Conservation (phyloP, 306 rosid species). For the Carpinus fangiana region DNA sequence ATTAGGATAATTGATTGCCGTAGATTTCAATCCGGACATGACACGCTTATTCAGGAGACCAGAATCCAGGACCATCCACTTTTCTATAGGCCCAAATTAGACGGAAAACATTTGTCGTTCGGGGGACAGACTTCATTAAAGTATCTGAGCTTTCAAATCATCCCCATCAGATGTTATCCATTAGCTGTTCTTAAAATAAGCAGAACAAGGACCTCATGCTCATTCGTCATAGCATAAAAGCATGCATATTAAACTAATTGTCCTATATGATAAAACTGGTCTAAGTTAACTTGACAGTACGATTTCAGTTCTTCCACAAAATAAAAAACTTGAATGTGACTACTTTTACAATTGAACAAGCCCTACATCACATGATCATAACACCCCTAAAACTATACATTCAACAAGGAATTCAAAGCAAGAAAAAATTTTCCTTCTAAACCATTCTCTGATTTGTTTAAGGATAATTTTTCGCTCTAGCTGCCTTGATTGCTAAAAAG, state of each 20-base stretch:
- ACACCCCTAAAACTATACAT: neutral
- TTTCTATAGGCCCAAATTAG: neutral
- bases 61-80: neutral
- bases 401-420: neutral
- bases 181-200: neutral
- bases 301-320: slow-evolving; percentile 26
- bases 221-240: neutral
- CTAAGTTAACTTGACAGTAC: neutral
- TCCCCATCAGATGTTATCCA: neutral
- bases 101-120: too few relatives aligned
- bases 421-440: slow-evolving; percentile 28
- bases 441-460: neutral
- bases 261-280: neutral
- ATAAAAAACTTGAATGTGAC: slow-evolving; percentile 23
- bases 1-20: too few relatives aligned
- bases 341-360: slow-evolving; percentile 33
- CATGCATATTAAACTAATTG: neutral
- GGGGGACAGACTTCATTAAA: neutral
- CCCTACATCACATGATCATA: slow-evolving; percentile 1
- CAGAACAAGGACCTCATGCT: neutral
- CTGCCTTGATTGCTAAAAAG: slow-evolving; percentile 23
- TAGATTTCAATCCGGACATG: neutral
- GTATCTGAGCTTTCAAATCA: neutral
- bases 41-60: neutral
- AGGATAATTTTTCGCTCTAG: slow-evolving; percentile 13